Evolutionary conservation across 208 protist genomes (phyloP).

Genomic region (Crithidia expoeki): DNA sequence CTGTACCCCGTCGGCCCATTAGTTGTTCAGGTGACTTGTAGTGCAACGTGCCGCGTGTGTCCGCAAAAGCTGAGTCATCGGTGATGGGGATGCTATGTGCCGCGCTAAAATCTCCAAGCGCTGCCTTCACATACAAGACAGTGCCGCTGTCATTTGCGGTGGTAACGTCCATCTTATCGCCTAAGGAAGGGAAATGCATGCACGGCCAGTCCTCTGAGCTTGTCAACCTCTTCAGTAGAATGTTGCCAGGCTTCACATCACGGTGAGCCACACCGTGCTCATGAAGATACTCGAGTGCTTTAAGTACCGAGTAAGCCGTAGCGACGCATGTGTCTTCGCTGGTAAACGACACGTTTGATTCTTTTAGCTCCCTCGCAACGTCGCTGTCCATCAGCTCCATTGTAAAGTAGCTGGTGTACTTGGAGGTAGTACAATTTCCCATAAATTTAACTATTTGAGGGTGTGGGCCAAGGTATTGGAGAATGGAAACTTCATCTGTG

Average conservation of each 20-base stretch:
- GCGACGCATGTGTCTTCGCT: constrained; percentile 45
- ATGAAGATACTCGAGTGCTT: constrained; percentile 67
- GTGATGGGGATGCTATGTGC: constrained; percentile 46
- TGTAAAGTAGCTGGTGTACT: constrained; percentile 50
- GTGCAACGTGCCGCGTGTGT: constrained; percentile 67
- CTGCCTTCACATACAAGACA: constrained; percentile 37
- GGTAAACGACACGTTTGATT: constrained; percentile 45
- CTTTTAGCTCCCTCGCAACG: constrained; percentile 60
- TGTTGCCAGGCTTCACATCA: constrained; percentile 87
- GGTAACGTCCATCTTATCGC: background rate
- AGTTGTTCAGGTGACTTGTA: constrained; percentile 87
- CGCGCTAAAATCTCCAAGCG: constrained; percentile 78
- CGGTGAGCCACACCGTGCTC: constrained; percentile 66
- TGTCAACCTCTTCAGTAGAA: constrained; percentile 56
- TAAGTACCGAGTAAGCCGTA: constrained; percentile 51
- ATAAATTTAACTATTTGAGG: constrained; percentile 72
- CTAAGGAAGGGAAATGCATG: background rate
- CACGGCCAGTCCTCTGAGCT: constrained; percentile 23
- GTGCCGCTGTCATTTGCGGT: background rate
- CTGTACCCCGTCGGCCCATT: constrained; percentile 35
- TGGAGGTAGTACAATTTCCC: constrained; percentile 50
- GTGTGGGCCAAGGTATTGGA: constrained; percentile 63
- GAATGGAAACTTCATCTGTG: constrained; percentile 47
- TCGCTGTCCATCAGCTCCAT: constrained; percentile 89
- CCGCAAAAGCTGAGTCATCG: constrained; percentile 19